Evolutionary conservation across 768 basidiomycete species (phyloP), one percentile per base, ranked within the genome.

Genomic region (Astraeus odoratus): DNA sequence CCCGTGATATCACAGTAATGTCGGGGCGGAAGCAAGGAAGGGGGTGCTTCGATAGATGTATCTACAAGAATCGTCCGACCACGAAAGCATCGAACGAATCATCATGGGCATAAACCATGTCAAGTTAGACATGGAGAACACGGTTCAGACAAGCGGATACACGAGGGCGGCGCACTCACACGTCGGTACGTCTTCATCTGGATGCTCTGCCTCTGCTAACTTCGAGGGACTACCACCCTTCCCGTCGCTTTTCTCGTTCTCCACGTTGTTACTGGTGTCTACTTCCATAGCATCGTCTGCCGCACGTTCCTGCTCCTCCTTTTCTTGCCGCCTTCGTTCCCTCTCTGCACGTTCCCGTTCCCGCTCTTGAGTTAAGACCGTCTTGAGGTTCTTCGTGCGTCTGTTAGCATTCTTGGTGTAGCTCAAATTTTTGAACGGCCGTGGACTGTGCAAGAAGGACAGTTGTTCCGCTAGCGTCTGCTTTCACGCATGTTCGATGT

Each of bases 1-100:
- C 89, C 86, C 0, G 89, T 92, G 13, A 92, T 90, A 64, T 91
- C 89, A 55, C 89, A 91, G 43, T 85, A 88, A 48, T 83, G 80
- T 47, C 74, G 72, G 38, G 80, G 83, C 3, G 89, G 88, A 7
- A 86, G 66, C 1, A 92, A 57, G 8, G 87, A 91, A 0, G 88
- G 89, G 0, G 89, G 86, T 5, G 89, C 87, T 58, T 92, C 89
- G 34, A 92, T 86, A 2, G 83, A 85, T 5, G 77, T 74, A 53
- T 90, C 87, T 90, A 49, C 6, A 30, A 15, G 15, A 10, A 29
- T 10, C n/a, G n/a, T n/a, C n/a, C n/a, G n/a, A n/a, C n/a, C n/a
- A n/a, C n/a, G n/a, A n/a, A n/a, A n/a, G n/a, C n/a, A n/a, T n/a
- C n/a, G n/a, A n/a, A n/a, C n/a, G n/a, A n/a, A n/a, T n/a, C n/a